phyloP scores from a whole-genome alignment of 2,329 filamentous ascomycete genomes.

The Botrytis aclada region DNA sequence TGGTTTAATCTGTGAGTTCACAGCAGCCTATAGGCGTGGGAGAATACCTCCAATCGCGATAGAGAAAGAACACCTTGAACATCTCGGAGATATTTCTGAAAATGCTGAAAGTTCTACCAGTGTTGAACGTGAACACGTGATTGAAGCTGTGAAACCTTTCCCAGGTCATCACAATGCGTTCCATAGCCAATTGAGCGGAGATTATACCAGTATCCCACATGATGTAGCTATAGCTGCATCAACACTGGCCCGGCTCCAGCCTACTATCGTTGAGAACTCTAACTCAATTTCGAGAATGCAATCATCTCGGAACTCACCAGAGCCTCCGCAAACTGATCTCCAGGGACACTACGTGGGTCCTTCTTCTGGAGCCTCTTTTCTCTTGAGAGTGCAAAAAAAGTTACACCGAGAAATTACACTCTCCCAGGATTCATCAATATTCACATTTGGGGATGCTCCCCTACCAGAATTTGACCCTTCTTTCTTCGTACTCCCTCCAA shows the following conservation, averaged over 20 bases:
- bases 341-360: slow-evolving; percentile 49
- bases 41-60: slow-evolving; percentile 41
- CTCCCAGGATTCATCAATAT: slow-evolving; percentile 42
- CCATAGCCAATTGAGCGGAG: neutral
- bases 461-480: slow-evolving; percentile 45
- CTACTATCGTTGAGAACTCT: neutral
- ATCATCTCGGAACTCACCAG: slow-evolving; percentile 43
- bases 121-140: slow-evolving; percentile 4
- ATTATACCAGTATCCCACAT: neutral
- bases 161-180: slow-evolving; percentile 1
- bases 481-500: slow-evolving; percentile 41
- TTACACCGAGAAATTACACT: slow-evolving; percentile 43
- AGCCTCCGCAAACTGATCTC: slow-evolving; percentile 45
- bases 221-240: slow-evolving; percentile 17
- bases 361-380: slow-evolving; percentile 48
- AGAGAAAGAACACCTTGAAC: neutral
- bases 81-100: neutral
- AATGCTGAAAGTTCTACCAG: neutral
- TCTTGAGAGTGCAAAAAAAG: slow-evolving; percentile 49
- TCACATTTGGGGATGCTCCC: slow-evolving; percentile 39
- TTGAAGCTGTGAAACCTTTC: neutral
- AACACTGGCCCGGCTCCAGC: slow-evolving; percentile 2
- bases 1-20: slow-evolving; percentile 44
- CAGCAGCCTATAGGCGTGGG: slow-evolving; percentile 48
- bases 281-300: slow-evolving; percentile 20